A percentile compares a stretch with the other conserved stretches of the same genome.
These are phyloP conservation scores for Miscanthus sacchariflorus DNA, from an alignment of 202 grass and related monocot species.

Conservation along the genomic window DNA sequence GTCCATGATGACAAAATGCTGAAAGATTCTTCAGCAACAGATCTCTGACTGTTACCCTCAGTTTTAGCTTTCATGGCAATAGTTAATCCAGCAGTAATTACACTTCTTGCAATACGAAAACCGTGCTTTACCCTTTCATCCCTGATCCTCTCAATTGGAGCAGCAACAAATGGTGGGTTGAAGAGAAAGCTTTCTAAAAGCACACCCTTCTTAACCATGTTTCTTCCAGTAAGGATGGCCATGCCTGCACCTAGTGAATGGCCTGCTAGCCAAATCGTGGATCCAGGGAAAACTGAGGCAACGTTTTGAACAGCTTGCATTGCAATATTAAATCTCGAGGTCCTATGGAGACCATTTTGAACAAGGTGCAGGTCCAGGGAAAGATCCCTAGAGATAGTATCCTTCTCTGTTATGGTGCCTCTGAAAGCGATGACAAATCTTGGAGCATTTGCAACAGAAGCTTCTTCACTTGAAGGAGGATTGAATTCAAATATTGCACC, in stretches of 20 bases:
- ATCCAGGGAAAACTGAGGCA: conserved; percentile 62
- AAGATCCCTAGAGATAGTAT: conserved; percentile 83
- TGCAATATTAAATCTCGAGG: conserved; percentile 83
- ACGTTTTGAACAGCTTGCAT: conserved; percentile 94
- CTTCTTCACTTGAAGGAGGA: conserved; percentile 52
- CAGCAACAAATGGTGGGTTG: conserved; percentile 83
- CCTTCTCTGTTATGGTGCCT: conserved; percentile 86
- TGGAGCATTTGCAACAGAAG: conserved; percentile 55
- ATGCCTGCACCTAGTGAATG: conserved; percentile 83
- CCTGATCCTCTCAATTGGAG: conserved; percentile 88
- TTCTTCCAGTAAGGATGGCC: conserved; percentile 89
- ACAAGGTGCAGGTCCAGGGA: conserved; percentile 76
- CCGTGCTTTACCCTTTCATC: conserved; percentile 87
- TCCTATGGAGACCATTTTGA: conserved; percentile 82
- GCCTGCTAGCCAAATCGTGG: conserved; percentile 75
- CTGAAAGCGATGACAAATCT: conserved; percentile 91
- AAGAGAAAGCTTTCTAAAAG: conserved; percentile 88
- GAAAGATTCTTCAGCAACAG: conserved; percentile 76
- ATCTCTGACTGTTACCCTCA: conserved; percentile 55
- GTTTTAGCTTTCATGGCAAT: conserved; percentile 70
- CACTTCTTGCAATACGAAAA: conserved; percentile 80
- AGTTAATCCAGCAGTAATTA: conserved; percentile 81
- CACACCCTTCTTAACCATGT: conserved; percentile 84
- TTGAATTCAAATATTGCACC: conserved; percentile 93
- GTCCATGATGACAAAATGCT: conserved; percentile 75